These are phyloP conservation scores for Dittrichia graveolens DNA, from an alignment of 129 eudicot species.

Conservation along the genomic window DNA sequence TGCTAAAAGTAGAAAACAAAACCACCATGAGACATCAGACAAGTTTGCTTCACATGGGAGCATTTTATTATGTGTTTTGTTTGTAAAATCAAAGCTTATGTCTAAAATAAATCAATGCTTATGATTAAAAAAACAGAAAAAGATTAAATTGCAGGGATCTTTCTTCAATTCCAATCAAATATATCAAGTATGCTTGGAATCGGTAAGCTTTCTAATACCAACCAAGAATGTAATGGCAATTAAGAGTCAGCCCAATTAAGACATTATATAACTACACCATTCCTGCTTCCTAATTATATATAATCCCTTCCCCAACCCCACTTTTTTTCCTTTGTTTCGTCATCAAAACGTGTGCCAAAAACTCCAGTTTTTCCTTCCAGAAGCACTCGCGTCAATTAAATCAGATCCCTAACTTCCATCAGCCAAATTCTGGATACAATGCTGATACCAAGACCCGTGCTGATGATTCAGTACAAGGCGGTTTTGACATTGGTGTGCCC, in stretches of 20 bases:
- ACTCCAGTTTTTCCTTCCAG: background rate
- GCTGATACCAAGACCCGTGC: background rate
- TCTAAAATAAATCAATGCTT: too few species aligned
- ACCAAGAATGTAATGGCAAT: conserved; percentile 23
- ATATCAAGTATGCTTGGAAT: conserved; percentile 20
- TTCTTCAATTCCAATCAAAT: background rate
- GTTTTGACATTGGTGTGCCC: conserved; percentile 10
- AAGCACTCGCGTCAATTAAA: conserved; percentile 4
- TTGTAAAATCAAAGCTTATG: too few species aligned
- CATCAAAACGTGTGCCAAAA: conserved; percentile 12
- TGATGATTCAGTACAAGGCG: background rate
- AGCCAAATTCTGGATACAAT: background rate
- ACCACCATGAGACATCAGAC: too few species aligned
- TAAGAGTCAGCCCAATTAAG: conserved; percentile 12
- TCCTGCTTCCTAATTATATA: conserved; percentile 22
- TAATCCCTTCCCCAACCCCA: background rate
- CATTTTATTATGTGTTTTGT: too few species aligned
- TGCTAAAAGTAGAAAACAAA: too few species aligned
- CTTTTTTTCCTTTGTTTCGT: background rate
- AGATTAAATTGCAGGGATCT: background rate
- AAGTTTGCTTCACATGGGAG: too few species aligned
- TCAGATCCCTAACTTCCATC: conserved; percentile 26
- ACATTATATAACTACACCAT: conserved; percentile 30
- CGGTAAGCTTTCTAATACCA: conserved; percentile 18
- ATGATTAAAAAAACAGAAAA: too few species aligned